Percentiles rank a stretch among this genome's conserved stretches.
These are phyloP conservation scores for Pseudocercospora pini-densiflorae DNA, from an alignment of 2,329 filamentous ascomycete genomes.

Conservation along the genomic window DNA sequence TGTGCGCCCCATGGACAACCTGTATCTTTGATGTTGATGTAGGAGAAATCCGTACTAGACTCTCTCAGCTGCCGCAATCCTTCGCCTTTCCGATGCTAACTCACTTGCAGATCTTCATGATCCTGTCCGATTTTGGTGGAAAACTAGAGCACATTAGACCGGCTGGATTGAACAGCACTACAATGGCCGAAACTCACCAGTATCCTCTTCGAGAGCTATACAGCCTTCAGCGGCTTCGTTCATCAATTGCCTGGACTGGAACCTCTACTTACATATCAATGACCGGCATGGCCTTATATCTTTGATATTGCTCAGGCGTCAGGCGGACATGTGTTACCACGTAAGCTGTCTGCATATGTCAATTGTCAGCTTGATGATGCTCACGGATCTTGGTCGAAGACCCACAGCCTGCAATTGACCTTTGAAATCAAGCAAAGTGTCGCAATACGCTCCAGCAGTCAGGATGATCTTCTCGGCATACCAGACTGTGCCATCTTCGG, in stretches of 20 bases:
- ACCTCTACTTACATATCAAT: background rate
- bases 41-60: background rate
- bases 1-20: background rate
- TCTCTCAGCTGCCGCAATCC: background rate
- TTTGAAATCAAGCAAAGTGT: background rate
- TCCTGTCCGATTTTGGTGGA: background rate
- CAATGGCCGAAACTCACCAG: background rate
- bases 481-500: background rate
- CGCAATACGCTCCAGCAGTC: background rate
- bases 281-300: background rate
- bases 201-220: background rate
- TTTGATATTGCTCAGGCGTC: background rate
- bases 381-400: too few relatives aligned
- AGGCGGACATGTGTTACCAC: background rate
- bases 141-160: background rate
- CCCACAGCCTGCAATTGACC: background rate
- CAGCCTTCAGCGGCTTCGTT: background rate
- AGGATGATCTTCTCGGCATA: background rate
- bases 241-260: background rate
- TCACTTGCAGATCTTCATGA: conserved; percentile 1
- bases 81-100: background rate
- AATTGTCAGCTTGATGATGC: too few relatives aligned
- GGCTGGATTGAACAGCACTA: too few relatives aligned
- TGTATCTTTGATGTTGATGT: background rate
- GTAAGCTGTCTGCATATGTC: background rate